phyloP scores from a whole-genome alignment of 176 grass and related monocot genomes.

The Eremochloa ophiuroides region DNA sequence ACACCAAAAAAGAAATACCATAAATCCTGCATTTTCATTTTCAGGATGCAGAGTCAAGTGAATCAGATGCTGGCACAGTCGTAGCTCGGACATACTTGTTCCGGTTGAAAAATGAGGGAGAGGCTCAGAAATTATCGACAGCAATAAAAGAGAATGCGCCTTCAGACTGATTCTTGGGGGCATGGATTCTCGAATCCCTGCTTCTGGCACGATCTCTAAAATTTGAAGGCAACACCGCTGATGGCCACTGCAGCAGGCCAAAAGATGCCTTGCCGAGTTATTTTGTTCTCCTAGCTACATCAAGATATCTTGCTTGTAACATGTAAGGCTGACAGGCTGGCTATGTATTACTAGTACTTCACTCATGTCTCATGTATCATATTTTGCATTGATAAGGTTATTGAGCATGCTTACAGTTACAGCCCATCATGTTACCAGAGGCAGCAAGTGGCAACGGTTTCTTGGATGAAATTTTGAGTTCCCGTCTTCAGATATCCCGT shows the following conservation, averaged over 20 bases:
- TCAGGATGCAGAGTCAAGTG: constrained; percentile 48
- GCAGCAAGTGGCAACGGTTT: not conserved
- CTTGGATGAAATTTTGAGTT: not conserved
- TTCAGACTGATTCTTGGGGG: constrained; percentile 34
- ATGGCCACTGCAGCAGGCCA: not conserved
- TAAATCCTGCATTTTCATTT: not conserved
- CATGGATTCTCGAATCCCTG: not conserved
- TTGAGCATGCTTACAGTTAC: not conserved
- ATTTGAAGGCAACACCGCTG: not conserved
- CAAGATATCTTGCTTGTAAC: not conserved
- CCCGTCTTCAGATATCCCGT: not conserved
- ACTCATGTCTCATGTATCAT: not conserved
- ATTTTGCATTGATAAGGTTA: not conserved
- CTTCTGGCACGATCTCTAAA: not conserved
- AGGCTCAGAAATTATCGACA: constrained; percentile 55
- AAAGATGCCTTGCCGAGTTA: constrained; percentile 19
- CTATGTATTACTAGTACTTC: not conserved
- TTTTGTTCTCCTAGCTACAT: not conserved
- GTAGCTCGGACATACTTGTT: constrained; percentile 65
- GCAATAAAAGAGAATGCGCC: constrained; percentile 73
- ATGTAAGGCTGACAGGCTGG: not conserved
- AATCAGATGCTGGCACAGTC: constrained; percentile 21
- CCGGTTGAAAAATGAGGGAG: constrained; percentile 72
- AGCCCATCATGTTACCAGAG: not conserved
- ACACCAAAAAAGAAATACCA: not conserved